phyloP scores from a whole-genome alignment of 345 rosid species.

The Syzygium aqueum region DNA sequence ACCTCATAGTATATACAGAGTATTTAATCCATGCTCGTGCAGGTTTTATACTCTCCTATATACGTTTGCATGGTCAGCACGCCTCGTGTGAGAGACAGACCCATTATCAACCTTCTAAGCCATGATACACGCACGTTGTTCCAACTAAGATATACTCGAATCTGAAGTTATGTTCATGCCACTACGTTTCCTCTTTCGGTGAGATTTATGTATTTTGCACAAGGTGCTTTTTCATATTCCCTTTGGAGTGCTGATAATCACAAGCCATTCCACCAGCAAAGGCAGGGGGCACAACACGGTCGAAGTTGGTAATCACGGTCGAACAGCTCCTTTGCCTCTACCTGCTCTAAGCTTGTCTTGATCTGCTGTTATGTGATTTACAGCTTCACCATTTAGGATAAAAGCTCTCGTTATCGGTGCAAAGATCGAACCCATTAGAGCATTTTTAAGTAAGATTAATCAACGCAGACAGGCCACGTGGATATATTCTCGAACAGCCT shows the following conservation, averaged over 20 bases:
- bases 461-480: slow-evolving; percentile 29
- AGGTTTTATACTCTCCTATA: not conserved
- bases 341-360: not conserved
- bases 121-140: not conserved
- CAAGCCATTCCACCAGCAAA: no score
- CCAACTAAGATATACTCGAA: not conserved
- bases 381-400: not conserved
- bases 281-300: no score
- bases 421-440: not conserved
- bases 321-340: not conserved
- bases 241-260: not conserved
- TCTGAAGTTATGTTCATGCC: not conserved
- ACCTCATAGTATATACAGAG: not conserved
- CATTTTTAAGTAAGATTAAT: not conserved
- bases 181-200: not conserved
- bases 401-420: not conserved
- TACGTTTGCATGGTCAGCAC: not conserved
- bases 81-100: not conserved
- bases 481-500: slow-evolving; percentile 37
- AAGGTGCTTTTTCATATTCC: not conserved
- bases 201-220: not conserved
- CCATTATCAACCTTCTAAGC: not conserved
- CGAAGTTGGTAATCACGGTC: not conserved
- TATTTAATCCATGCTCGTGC: not conserved
- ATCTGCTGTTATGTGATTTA: not conserved